Conservation (phyloP, 371 early-diverging fungal genomes). For the Batrachochytrium dendrobatidis region DNA sequence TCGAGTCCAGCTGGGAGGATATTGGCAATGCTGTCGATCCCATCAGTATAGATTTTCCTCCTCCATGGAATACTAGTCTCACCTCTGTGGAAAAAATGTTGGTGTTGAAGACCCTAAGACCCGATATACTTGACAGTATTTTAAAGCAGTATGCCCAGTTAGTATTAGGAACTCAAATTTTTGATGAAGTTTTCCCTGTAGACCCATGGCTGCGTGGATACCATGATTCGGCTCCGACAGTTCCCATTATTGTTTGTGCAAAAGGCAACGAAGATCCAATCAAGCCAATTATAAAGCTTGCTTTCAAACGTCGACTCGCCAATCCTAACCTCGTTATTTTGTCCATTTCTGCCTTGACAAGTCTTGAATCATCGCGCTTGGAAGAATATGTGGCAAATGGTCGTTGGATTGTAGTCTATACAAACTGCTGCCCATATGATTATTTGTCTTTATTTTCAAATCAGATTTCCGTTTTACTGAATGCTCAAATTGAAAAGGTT, state of each 20-base stretch:
- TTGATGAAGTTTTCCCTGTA: conserved; percentile 5
- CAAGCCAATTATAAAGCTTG: background rate
- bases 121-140: conserved; percentile 10
- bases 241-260: conserved; percentile 6
- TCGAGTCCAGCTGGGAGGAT: conserved; percentile 22
- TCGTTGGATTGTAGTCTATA: conserved; percentile 12
- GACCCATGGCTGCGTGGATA: background rate
- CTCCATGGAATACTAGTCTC: conserved; percentile 15
- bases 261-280: conserved; percentile 10
- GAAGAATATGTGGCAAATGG: conserved; percentile 14
- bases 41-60: conserved; percentile 10
- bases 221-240: background rate
- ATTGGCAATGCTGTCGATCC: conserved; percentile 15
- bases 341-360: too few relatives aligned
- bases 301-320: conserved; percentile 2
- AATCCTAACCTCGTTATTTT: background rate
- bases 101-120: conserved; percentile 13
- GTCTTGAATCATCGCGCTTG: too few relatives aligned
- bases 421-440: background rate
- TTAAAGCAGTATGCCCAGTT: conserved; percentile 13
- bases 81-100: conserved; percentile 14
- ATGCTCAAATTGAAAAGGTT: too few relatives aligned
- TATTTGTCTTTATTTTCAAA: too few relatives aligned
- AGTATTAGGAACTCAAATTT: conserved; percentile 10
- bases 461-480: too few relatives aligned